A percentile compares a stretch with the other conserved stretches of the same genome.
phyloP scores from a whole-genome alignment of 2,329 filamentous ascomycete species.

The Talaromyces sp. region DNA sequence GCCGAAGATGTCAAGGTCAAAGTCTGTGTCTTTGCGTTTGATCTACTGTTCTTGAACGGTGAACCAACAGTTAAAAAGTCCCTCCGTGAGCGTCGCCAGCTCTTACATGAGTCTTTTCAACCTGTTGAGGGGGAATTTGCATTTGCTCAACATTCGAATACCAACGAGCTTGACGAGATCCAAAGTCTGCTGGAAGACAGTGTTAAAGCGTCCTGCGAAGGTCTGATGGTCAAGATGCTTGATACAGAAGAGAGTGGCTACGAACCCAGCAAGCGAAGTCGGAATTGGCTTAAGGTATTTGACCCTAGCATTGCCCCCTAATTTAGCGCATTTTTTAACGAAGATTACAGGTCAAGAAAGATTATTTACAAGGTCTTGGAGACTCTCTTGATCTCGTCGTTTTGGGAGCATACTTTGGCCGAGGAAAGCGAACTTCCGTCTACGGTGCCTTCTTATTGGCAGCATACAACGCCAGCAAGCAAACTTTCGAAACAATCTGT shows the following conservation, averaged over 20 bases:
- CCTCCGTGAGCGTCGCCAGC: conserved; percentile 75
- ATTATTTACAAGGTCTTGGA: conserved; percentile 89
- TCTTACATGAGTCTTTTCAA: conserved; percentile 69
- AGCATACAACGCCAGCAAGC: conserved; percentile 77
- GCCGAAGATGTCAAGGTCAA: conserved; percentile 93
- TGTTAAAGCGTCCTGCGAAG: conserved; percentile 93
- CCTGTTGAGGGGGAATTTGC: conserved; percentile 85
- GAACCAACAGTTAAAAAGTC: conserved; percentile 83
- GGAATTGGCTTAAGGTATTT: conserved; percentile 92
- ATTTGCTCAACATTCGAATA: conserved; percentile 83
- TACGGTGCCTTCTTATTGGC: conserved; percentile 95
- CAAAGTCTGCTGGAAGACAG: conserved; percentile 89
- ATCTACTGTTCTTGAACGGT: conserved; percentile 88
- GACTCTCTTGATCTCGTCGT: conserved; percentile 97
- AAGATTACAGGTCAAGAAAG: conserved; percentile 78
- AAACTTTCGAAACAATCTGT: conserved; percentile 92
- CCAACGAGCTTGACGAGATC: conserved; percentile 87
- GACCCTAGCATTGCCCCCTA: not conserved
- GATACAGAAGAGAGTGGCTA: conserved; percentile 91
- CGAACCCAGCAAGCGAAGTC: conserved; percentile 90
- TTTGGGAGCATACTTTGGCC: conserved; percentile 87
- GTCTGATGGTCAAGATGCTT: conserved; percentile 99
- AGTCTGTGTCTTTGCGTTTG: conserved; percentile 95
- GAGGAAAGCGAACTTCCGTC: conserved; percentile 90
- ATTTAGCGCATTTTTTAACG: not conserved